Percentiles rank a stretch among this genome's conserved stretches.
Conservation (phyloP, 2,329 filamentous ascomycete genomes). For the Endocalyx cinctus region DNA sequence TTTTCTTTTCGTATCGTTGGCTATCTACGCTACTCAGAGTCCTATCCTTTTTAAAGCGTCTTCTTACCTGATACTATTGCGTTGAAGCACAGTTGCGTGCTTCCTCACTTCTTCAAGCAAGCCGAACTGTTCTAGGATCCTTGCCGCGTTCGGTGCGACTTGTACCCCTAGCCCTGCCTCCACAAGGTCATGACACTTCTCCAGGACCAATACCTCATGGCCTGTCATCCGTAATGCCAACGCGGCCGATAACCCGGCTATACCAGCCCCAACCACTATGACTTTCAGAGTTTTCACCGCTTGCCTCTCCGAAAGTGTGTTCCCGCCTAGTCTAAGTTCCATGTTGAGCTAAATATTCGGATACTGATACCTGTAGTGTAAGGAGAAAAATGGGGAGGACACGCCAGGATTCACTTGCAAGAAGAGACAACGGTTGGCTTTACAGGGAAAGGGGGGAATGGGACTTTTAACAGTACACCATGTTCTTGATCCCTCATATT, state of each 20-base stretch:
- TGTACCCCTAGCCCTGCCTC: slow-evolving; percentile 37
- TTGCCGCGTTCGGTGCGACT: slow-evolving; percentile 29
- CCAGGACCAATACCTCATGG: slow-evolving; percentile 20
- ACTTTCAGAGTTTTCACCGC: slow-evolving; percentile 12
- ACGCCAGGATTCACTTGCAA: too few species aligned
- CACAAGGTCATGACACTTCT: slow-evolving; percentile 26
- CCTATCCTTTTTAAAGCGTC: background rate
- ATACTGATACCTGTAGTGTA: too few species aligned
- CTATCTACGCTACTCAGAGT: background rate
- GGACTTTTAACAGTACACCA: too few species aligned
- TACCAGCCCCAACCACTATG: slow-evolving; percentile 34
- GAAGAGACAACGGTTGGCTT: too few species aligned
- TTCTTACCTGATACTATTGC: slow-evolving; percentile 25
- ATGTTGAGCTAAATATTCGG: too few species aligned
- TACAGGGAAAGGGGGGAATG: too few species aligned
- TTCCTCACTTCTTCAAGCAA: slow-evolving; percentile 16
- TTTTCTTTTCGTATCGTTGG: background rate
- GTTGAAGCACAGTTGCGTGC: slow-evolving; percentile 16
- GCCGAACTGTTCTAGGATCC: slow-evolving; percentile 27
- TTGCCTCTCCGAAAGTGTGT: slow-evolving; percentile 8
- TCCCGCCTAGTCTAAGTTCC: too few species aligned
- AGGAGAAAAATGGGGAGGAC: too few species aligned
- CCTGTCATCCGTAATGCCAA: slow-evolving; percentile 30
- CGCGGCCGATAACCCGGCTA: slow-evolving; percentile 36
- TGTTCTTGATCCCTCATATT: too few species aligned